Conservation (phyloP, 1,284 basidiomycete genomes). For the Apiotrichum veenhuisii region DNA sequence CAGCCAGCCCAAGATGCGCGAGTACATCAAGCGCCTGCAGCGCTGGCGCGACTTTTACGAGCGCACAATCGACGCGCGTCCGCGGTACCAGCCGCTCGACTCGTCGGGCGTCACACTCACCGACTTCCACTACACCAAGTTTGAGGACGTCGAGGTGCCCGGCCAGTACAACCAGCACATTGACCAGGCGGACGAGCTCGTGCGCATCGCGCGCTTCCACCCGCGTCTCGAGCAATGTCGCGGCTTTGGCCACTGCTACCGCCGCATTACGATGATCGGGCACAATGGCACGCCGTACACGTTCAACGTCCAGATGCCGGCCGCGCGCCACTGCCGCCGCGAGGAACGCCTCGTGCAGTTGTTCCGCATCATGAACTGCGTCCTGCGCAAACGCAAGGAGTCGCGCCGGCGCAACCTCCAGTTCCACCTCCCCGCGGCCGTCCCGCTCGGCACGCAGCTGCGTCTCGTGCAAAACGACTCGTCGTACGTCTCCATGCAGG, state of each 20-base stretch:
- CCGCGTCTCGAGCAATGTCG: conserved; percentile 88
- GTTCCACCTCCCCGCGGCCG: conserved; percentile 85
- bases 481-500: conserved; percentile 85
- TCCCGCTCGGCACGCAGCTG: conserved; percentile 79
- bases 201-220: conserved; percentile 86
- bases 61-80: conserved; percentile 72
- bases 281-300: conserved; percentile 82
- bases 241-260: conserved; percentile 77
- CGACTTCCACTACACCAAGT: conserved; percentile 97
- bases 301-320: conserved; percentile 89
- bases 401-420: conserved; percentile 83
- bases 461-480: conserved; percentile 88
- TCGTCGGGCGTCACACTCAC: conserved; percentile 88
- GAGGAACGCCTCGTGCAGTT: conserved; percentile 93
- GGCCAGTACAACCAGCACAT: conserved; percentile 97
- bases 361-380: conserved; percentile 87
- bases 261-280: conserved; percentile 87
- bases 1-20: conserved; percentile 73
- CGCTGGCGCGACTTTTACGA: conserved; percentile 94
- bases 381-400: conserved; percentile 83
- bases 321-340: conserved; percentile 78
- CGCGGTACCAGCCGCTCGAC: conserved; percentile 82
- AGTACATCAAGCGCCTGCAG: conserved; percentile 86
- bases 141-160: conserved; percentile 97
- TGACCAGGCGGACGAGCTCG: conserved; percentile 88